A percentile compares a stretch with the other conserved stretches of the same genome.
These are phyloP conservation scores for Melanopsichium pennsylvanicum DNA, from an alignment of 1,284 basidiomycete species.

Conservation along the genomic window DNA sequence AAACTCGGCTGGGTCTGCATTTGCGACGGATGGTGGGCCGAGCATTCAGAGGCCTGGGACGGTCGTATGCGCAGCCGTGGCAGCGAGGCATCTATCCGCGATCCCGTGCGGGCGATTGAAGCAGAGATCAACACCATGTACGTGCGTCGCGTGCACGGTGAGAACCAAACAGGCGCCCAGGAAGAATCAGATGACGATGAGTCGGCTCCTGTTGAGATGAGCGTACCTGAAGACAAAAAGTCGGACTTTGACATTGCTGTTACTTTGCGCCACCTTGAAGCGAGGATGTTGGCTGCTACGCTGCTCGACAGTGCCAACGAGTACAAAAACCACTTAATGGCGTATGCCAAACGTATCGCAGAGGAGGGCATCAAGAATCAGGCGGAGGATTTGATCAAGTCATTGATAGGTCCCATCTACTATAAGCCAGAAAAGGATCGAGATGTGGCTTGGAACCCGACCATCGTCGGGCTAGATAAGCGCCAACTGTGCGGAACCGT, in stretches of 20 bases:
- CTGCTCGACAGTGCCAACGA: constrained; percentile 59
- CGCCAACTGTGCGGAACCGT: constrained; percentile 40
- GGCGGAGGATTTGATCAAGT: constrained; percentile 60
- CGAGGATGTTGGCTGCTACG: constrained; percentile 54
- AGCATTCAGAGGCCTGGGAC: constrained; percentile 59
- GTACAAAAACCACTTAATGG: constrained; percentile 51
- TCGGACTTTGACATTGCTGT: constrained; percentile 48
- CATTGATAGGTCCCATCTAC: constrained; percentile 61
- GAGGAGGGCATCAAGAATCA: constrained; percentile 61
- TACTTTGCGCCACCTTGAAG: constrained; percentile 60
- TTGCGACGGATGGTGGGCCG: constrained; percentile 53
- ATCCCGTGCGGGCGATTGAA: constrained; percentile 58
- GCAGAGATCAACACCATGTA: constrained; percentile 56
- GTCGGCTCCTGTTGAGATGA: constrained; percentile 32
- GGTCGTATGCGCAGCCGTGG: constrained; percentile 45
- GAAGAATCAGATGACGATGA: constrained; percentile 36
- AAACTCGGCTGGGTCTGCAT: constrained; percentile 54
- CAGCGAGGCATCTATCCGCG: constrained; percentile 35
- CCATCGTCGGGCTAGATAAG: constrained; percentile 39
- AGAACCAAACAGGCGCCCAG: constrained; percentile 29
- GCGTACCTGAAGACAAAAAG: constrained; percentile 41
- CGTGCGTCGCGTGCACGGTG: constrained; percentile 36
- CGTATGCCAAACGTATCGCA: constrained; percentile 55
- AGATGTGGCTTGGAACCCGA: constrained; percentile 36
- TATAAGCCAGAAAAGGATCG: constrained; percentile 45